Base-by-base conservation (phyloP, 768 basidiomycete genomes). In the Termitomyces sp. region DNA sequence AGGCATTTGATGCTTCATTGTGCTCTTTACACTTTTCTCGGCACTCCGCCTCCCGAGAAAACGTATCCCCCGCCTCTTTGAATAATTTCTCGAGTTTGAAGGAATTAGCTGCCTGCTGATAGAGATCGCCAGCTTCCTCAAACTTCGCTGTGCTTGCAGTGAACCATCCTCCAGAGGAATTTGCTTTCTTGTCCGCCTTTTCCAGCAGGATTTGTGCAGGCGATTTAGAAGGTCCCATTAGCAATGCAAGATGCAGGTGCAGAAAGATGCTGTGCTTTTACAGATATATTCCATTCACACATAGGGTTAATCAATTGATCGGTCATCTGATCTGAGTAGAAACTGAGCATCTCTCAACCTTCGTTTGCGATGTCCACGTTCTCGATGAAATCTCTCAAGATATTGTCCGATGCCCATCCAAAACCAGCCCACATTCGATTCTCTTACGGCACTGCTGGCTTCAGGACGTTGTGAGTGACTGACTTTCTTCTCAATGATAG, bases 1-100 rank as follows among this genome's bases (percentile, higher is more conserved):
- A 98, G 9, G 95, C 95, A 68, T 95, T 96, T 21, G 94, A 90
- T n/a, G 96, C 95, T 63, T 98, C 97, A 62, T 94, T 94, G 47
- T 69, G 72, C 72, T 98, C 96, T 47, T 89, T 87, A 65, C 85
- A 87, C 58, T 86, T 84, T 72, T 95, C 87, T 63, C 94, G 82
- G 70, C 94, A 97, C 64, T 98, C 94, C 1, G 96, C 97, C 67
- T 98, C 97, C 62, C 89, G 83, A 42, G 93, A 83, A 67, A 95
- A 96, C 14, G 91, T 84, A 71, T 95, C 91, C 3, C 97, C 97
- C 1, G 93, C 90, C 60, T 93, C 90, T 68, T 86, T 89, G 77
- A 93, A 98, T 56, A 82, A 76, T 70, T 94, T 94, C 68, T 98
- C 95, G 58, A 97, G 78, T 73, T 91, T 91, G 80, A 89, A 97